Percentiles rank a stretch among this genome's conserved stretches.
Evolutionary conservation across 768 basidiomycete species (phyloP).

Genomic region (Lentinula boryana): DNA sequence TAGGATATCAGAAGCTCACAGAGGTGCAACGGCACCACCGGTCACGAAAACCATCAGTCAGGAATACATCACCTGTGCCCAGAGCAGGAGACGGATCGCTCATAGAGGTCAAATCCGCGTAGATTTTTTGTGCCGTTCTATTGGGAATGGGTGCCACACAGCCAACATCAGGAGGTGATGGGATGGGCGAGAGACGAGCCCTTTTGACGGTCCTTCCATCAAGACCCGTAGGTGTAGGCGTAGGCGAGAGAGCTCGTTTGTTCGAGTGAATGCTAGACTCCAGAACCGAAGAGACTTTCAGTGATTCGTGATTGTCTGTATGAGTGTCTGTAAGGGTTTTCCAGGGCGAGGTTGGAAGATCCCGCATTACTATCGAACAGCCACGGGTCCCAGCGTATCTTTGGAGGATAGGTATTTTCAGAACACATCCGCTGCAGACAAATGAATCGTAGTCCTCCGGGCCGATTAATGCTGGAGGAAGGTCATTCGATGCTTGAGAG

Average conservation of each 20-base stretch:
- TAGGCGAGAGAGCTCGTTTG: constrained; percentile 41
- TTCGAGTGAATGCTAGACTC: constrained; percentile 14
- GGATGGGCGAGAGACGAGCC: constrained; percentile 33
- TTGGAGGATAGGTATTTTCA: constrained; percentile 41
- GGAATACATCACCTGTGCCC: constrained; percentile 69
- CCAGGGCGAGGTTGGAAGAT: constrained; percentile 43
- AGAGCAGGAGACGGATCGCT: constrained; percentile 22
- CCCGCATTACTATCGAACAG: constrained; percentile 60
- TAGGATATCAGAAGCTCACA: constrained; percentile 29
- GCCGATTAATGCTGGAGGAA: constrained; percentile 64
- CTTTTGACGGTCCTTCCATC: constrained; percentile 36
- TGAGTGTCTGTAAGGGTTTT: constrained; percentile 29
- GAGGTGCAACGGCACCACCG: constrained; percentile 74
- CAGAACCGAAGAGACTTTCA: constrained; percentile 22
- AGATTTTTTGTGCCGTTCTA: constrained; percentile 37
- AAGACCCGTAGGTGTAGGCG: too few species aligned
- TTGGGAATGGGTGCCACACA: constrained; percentile 58
- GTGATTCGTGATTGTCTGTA: constrained; percentile 11
- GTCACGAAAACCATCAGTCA: constrained; percentile 65
- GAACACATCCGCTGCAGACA: constrained; percentile 68
- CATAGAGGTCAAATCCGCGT: constrained; percentile 21
- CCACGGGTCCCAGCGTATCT: constrained; percentile 67
- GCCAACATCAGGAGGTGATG: constrained; percentile 12
- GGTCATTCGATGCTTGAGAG: constrained; percentile 56
- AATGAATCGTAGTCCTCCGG: constrained; percentile 71